phyloP scores from a whole-genome alignment of 169 alveolate genomes.

The Blepharisma undulans region DNA sequence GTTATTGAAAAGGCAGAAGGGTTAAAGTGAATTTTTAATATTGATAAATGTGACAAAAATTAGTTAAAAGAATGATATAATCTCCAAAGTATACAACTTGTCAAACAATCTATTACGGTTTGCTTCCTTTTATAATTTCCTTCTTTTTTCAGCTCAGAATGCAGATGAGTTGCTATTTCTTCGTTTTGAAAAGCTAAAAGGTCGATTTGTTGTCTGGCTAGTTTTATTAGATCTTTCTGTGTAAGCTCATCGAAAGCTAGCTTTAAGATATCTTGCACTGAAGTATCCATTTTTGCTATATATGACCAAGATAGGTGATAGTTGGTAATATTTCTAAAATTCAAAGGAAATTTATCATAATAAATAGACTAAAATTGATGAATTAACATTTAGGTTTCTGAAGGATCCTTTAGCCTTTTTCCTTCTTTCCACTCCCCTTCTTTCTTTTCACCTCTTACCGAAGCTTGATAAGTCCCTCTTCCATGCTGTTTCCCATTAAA shows the following conservation, averaged over 20 bases:
- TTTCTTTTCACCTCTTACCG: slow-evolving; percentile 32
- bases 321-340: no score
- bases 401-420: slow-evolving; percentile 45
- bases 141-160: neutral
- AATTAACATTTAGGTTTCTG: neutral
- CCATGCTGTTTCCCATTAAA: slow-evolving; percentile 74
- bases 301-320: no score
- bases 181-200: neutral
- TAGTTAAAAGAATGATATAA: neutral
- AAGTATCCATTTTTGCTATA: neutral
- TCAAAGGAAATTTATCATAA: no score
- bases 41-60: neutral
- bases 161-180: neutral
- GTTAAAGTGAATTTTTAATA: neutral
- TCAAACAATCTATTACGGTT: neutral
- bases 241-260: neutral
- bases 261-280: neutral
- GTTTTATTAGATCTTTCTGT: neutral
- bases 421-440: slow-evolving; percentile 82
- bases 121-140: neutral
- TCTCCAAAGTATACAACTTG: neutral
- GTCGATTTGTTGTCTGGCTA: neutral
- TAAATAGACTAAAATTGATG: neutral
- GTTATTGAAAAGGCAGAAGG: neutral
- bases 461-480: slow-evolving; percentile 61